Percentiles rank a stretch among this genome's conserved stretches.
phyloP scores from a whole-genome alignment of 768 basidiomycete genomes.

The Pleurotus platypus region DNA sequence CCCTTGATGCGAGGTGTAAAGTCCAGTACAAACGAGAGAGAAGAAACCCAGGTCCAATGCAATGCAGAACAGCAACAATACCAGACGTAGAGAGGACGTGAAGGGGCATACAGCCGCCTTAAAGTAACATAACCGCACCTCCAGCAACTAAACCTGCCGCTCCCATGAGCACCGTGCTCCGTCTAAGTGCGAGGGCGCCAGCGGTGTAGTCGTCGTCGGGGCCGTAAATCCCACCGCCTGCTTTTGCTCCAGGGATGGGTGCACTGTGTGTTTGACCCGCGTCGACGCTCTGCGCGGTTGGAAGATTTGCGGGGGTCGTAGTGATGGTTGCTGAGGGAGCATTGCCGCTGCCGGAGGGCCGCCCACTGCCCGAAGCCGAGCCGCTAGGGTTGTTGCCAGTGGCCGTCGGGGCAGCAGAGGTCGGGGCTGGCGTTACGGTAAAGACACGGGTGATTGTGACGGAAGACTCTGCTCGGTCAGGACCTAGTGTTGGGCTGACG shows the following conservation, averaged over 20 bases:
- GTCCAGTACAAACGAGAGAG: too few relatives aligned
- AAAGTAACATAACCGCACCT: slow-evolving; percentile 44
- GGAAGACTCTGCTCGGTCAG: slow-evolving; percentile 39
- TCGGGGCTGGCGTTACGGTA: slow-evolving; percentile 36
- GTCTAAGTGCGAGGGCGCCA: slow-evolving; percentile 43
- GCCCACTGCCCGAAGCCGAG: neutral
- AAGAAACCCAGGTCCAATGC: too few relatives aligned
- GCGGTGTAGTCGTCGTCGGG: slow-evolving; percentile 67
- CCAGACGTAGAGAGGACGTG: too few relatives aligned
- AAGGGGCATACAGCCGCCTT: slow-evolving; percentile 12
- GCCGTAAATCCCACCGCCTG: slow-evolving; percentile 53
- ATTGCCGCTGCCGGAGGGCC: slow-evolving; percentile 18
- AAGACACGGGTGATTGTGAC: slow-evolving; percentile 37
- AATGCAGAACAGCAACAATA: too few relatives aligned
- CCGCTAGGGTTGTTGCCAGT: slow-evolving; percentile 19
- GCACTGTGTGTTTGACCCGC: slow-evolving; percentile 57
- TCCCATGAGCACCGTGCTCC: slow-evolving; percentile 40
- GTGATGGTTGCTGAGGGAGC: slow-evolving; percentile 27
- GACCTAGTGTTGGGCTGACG: slow-evolving; percentile 30
- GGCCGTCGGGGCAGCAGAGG: slow-evolving; percentile 12
- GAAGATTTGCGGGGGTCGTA: slow-evolving; percentile 38
- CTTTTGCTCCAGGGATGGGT: slow-evolving; percentile 53
- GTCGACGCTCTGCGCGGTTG: slow-evolving; percentile 56
- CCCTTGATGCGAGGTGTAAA: neutral
- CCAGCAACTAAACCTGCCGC: slow-evolving; percentile 45